Percentiles rank a stretch among this genome's conserved stretches.
These are phyloP conservation scores for Xylariaceae sp. DNA, from an alignment of 2,329 filamentous ascomycete species.

Conservation along the genomic window DNA sequence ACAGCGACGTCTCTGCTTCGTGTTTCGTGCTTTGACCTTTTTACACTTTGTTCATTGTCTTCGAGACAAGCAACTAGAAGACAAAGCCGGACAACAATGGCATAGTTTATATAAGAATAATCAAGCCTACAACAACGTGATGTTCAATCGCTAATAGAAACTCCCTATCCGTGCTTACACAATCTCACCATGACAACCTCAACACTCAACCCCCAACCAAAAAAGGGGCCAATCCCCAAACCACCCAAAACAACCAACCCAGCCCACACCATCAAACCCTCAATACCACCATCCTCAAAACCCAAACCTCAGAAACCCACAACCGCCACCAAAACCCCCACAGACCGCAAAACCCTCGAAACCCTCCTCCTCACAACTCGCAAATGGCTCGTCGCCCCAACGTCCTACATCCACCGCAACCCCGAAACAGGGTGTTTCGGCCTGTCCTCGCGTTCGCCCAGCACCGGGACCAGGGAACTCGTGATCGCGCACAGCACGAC, in stretches of 20 bases:
- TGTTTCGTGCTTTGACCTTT: background rate
- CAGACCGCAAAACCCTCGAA: conserved; percentile 1
- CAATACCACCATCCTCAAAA: background rate
- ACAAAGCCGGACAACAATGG: conserved; percentile 9
- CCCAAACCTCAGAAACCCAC: background rate
- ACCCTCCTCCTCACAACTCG: conserved; percentile 12
- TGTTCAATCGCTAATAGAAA: background rate
- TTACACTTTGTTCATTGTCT: background rate
- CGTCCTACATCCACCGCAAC: conserved; percentile 18
- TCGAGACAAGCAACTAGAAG: background rate
- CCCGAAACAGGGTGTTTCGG: conserved; percentile 20
- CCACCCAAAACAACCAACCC: background rate
- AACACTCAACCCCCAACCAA: background rate
- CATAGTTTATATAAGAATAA: background rate
- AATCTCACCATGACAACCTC: background rate
- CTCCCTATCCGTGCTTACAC: too few species aligned
- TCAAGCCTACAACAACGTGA: background rate
- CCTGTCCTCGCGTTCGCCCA: background rate
- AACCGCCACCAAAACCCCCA: background rate
- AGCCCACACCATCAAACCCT: background rate
- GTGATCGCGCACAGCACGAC: conserved; percentile 17
- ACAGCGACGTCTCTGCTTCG: background rate
- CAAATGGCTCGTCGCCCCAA: conserved; percentile 7
- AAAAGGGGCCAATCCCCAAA: background rate
- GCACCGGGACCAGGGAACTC: background rate